phyloP scores from a whole-genome alignment of 768 basidiomycete genomes.

The Naganishia antarctica region DNA sequence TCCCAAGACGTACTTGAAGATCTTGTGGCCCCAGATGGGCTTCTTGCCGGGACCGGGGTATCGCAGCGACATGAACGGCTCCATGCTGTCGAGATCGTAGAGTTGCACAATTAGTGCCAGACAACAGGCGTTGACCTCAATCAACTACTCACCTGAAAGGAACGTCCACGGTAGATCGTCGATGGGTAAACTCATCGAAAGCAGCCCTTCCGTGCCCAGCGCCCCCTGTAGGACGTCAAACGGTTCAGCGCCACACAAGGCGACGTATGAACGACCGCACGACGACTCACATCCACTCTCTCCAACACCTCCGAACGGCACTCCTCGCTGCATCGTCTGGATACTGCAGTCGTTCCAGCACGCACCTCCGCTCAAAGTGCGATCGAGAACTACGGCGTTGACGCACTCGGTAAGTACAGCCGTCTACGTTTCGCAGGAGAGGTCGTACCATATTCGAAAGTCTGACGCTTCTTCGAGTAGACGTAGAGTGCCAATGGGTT shows the following conservation, averaged over 20 bases:
- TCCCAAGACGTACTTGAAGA: slow-evolving; percentile 25
- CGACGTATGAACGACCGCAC: no score
- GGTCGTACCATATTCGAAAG: slow-evolving; percentile 43
- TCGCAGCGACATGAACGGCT: slow-evolving; percentile 40
- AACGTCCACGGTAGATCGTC: slow-evolving; percentile 33
- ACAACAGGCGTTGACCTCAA: no score
- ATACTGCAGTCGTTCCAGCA: slow-evolving; percentile 43
- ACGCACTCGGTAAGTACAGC: not conserved
- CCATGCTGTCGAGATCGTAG: slow-evolving; percentile 32
- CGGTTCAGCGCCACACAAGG: no score
- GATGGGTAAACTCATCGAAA: slow-evolving; percentile 45
- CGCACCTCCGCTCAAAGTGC: slow-evolving; percentile 42
- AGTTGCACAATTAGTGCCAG: no score
- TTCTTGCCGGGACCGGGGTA: slow-evolving; percentile 34
- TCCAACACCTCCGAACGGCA: slow-evolving; percentile 49
- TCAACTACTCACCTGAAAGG: slow-evolving; percentile 25
- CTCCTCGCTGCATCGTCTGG: slow-evolving; percentile 26
- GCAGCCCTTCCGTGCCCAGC: slow-evolving; percentile 44
- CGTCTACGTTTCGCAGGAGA: not conserved
- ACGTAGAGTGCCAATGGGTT: slow-evolving; percentile 47
- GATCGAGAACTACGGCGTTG: slow-evolving; percentile 34
- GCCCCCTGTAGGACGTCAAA: no score
- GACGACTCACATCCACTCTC: slow-evolving; percentile 45
- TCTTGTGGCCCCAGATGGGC: slow-evolving; percentile 20
- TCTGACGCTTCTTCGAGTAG: slow-evolving; percentile 35